Base-by-base conservation (phyloP, 352 stramenopile species). In the Pythium dissotocum region DNA sequence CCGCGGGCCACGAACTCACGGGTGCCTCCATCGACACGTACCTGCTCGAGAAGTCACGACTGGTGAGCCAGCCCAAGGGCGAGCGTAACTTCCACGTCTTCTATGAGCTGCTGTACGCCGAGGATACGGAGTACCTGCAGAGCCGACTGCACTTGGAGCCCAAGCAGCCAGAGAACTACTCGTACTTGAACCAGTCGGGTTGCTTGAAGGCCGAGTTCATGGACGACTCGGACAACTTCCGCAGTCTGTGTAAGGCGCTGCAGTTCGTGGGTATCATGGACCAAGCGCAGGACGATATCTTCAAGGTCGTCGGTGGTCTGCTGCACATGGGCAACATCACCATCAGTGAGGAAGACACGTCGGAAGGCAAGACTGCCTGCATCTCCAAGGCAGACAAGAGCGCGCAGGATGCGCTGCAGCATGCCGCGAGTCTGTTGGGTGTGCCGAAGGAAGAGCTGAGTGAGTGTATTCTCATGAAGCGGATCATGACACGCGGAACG, bases 11-110 rank as follows among this genome's bases (percentile, higher is more conserved):
- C 58, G 75, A 99, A 80, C 72, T 95, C 8, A 82, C 77, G 0
- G 85, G 85, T 24, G 88, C 86, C 8, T 90, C 82, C 35, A 95
- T 95, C 74, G 82, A 91, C 63, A 90, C 87, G 26, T 95, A 92
- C 62, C 58, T 95, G 26, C 74, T 95, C 7, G 87, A 95, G 65
- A 95, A 95, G 70, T 91, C 85, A 42, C 83, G 87, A n/a, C 66
- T 95, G 4, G 87, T 95, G 46, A 85, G 78, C 60, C 88, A 93
- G 56, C 81, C 83, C 1, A 78, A 82, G 26, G 83, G 84, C 9
- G 88, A 96, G 52, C 85, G 88, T 48, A 96, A 96, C 68, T 95
- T 93, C 33, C 88, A 95, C 71, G 80, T 95, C 6, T 95, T 95
- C 58, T 95, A 95, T 68, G 85, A 96, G 69, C 62, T 94, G 40